A percentile compares a stretch with the other conserved stretches of the same genome.
Conservation (phyloP, 1,139 yeast species). For the Diutina pseudorugosa region DNA sequence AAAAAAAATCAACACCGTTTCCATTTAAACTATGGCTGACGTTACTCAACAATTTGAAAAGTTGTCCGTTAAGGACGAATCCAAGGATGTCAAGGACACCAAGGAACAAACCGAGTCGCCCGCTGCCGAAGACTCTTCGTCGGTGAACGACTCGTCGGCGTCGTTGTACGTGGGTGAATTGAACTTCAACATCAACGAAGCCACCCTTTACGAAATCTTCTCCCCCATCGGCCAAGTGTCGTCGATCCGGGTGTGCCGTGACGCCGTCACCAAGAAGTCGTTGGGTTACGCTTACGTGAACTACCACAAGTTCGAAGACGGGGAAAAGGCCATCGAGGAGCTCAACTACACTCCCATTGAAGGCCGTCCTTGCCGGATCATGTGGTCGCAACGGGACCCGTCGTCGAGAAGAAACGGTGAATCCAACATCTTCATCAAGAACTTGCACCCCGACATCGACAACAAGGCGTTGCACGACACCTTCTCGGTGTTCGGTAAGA, state of each 20-base stretch:
- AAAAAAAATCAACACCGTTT: neutral
- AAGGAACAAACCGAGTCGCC: neutral
- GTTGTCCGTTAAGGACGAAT: slow-evolving; percentile 4
- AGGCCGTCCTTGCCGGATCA: slow-evolving; percentile 97
- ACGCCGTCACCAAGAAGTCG: slow-evolving; percentile 92
- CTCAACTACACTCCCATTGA: slow-evolving; percentile 89
- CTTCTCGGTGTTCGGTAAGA: slow-evolving; percentile 92
- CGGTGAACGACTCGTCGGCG: slow-evolving; percentile 48
- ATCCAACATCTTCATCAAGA: slow-evolving; percentile 96
- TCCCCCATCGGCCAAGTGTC: slow-evolving; percentile 94
- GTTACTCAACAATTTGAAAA: slow-evolving; percentile 4
- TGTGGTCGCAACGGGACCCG: slow-evolving; percentile 99
- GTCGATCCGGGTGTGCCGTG: slow-evolving; percentile 97
- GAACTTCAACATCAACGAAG: slow-evolving; percentile 88
- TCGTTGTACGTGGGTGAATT: slow-evolving; percentile 97
- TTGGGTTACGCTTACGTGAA: slow-evolving; percentile 98
- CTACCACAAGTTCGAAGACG: slow-evolving; percentile 83
- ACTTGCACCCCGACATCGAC: slow-evolving; percentile 96
- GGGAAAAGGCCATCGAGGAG: slow-evolving; percentile 90
- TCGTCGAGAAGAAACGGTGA: slow-evolving; percentile 91
- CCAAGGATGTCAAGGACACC: slow-evolving; percentile 3
- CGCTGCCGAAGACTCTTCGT: slow-evolving; percentile 6
- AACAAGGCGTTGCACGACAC: slow-evolving; percentile 98
- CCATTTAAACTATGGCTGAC: neutral
- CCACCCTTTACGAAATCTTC: slow-evolving; percentile 87